phyloP scores from a whole-genome alignment of 1,284 basidiomycete genomes.

The Rhodotorula sp. region DNA sequence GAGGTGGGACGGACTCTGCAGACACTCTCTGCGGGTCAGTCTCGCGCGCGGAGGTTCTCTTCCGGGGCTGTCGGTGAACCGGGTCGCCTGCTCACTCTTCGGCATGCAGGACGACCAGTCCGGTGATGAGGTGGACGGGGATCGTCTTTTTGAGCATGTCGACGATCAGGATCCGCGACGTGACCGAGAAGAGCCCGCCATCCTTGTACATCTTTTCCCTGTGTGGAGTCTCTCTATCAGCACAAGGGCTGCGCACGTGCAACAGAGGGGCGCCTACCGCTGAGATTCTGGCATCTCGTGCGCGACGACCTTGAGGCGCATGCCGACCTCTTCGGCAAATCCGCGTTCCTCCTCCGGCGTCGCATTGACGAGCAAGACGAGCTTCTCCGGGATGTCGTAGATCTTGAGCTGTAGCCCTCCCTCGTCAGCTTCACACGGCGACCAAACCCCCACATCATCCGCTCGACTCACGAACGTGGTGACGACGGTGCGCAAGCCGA shows the following conservation, averaged over 20 bases:
- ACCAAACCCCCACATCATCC: not conserved
- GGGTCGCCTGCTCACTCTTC: slow-evolving; percentile 63
- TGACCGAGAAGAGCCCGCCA: slow-evolving; percentile 88
- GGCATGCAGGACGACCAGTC: slow-evolving; percentile 89
- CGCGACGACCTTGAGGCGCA: slow-evolving; percentile 76
- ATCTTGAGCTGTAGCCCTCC: slow-evolving; percentile 63
- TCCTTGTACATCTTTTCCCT: slow-evolving; percentile 81
- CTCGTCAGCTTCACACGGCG: too few species aligned
- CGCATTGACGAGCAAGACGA: slow-evolving; percentile 80
- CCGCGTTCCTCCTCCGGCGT: slow-evolving; percentile 80
- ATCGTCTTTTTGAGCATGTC: slow-evolving; percentile 88
- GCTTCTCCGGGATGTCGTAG: slow-evolving; percentile 83
- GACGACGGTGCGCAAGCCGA: slow-evolving; percentile 76
- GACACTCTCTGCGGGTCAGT: not conserved
- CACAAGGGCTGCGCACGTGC: not conserved
- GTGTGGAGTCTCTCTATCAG: not conserved
- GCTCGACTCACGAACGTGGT: slow-evolving; percentile 61
- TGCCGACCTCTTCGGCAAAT: slow-evolving; percentile 87
- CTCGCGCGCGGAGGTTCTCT: not conserved
- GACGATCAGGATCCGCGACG: slow-evolving; percentile 88
- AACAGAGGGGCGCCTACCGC: not conserved
- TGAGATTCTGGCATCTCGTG: slow-evolving; percentile 72
- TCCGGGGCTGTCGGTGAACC: not conserved
- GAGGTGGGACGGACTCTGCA: slow-evolving; percentile 76
- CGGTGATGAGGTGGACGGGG: slow-evolving; percentile 80